Base-by-base conservation (phyloP, 805 yeast species). In the Jamesozyma lodderae region DNA sequence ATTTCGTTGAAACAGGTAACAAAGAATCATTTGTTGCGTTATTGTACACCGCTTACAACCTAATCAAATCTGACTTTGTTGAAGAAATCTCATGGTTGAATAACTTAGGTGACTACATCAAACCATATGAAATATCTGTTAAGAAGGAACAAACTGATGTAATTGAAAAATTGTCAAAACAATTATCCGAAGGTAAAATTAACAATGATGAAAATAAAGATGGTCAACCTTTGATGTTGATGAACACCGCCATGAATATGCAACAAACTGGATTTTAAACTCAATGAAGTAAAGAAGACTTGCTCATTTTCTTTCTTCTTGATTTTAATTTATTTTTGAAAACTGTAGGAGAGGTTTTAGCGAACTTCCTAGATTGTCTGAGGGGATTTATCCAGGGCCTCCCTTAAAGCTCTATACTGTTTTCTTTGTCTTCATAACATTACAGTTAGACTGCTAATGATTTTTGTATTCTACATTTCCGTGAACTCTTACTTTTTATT, bases 1-100 rank as follows among this genome's bases (percentile, higher is more conserved):
- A 90, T 67, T 92, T 92, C 62, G 96, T 92, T 43, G 96, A 90
- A 53, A 85, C 94, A 28, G 97, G 95, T 50, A 92, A 92, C 67
- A 86, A 81, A 63, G 98, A 92, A 68, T 84, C 95, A 53, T 83
- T 86, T 58, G 81, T 87, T 53, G 96, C 95, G 5, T 75, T 88
- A 44, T 71, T 92, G 55, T 92, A 81, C 66, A 68, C 85, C 5
- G 84, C 94, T 54, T 92, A 92, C 62, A 83, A 81, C 37, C 68
- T 80, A 55, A 69, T 92, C 48, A 75, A 76, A 37, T 77, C 76
- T 48, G 98, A 92, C 55, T 79, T 79, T 53, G 95, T 90, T 16
- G 64, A 81, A 49, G 98, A 92, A 62, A 67, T 87, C 48, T 72
- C 94, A 24, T 92, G 99, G 98, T 70, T 94, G 58, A 81, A 86